A percentile compares a stretch with the other conserved stretches of the same genome.
Evolutionary conservation across 306 rosid genomes (phyloP).

Genomic region (Hippophae rhamnoides): DNA sequence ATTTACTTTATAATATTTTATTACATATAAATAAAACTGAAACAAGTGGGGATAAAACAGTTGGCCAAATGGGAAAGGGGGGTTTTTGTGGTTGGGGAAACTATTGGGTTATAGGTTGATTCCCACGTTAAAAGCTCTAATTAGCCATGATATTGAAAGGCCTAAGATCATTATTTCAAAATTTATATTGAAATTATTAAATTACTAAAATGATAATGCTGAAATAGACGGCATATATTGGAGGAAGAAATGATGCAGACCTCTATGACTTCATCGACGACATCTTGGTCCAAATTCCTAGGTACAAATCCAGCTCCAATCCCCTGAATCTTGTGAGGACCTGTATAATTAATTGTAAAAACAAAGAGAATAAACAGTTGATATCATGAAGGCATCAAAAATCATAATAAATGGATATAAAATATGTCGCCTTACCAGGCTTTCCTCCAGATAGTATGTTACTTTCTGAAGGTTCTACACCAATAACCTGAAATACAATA

Average conservation of each 20-base stretch:
- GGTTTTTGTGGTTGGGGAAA: too few relatives aligned
- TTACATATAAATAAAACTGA: too few relatives aligned
- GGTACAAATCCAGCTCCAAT: constrained; percentile 99
- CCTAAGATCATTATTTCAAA: not conserved
- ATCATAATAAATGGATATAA: constrained; percentile 10
- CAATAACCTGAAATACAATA: constrained; percentile 56
- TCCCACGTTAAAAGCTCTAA: not conserved
- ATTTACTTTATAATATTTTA: too few relatives aligned
- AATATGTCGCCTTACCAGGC: constrained; percentile 55
- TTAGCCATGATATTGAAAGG: constrained; percentile 5
- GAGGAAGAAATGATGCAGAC: constrained; percentile 22
- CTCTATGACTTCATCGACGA: constrained; percentile 80
- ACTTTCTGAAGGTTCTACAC: constrained; percentile 88
- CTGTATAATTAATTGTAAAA: constrained; percentile 35
- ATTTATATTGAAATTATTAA: not conserved
- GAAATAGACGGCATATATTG: not conserved
- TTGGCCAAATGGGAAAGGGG: too few relatives aligned
- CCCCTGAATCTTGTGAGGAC: constrained; percentile 99
- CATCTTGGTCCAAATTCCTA: constrained; percentile 72
- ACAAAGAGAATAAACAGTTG: constrained; percentile 12
- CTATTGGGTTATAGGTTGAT: too few relatives aligned
- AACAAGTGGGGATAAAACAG: too few relatives aligned
- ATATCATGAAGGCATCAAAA: not conserved
- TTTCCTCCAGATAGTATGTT: constrained; percentile 95
- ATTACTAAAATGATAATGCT: not conserved